These are phyloP conservation scores for Fonsecaea pedrosoi DNA, from an alignment of 2,329 filamentous ascomycete genomes.

Conservation along the genomic window DNA sequence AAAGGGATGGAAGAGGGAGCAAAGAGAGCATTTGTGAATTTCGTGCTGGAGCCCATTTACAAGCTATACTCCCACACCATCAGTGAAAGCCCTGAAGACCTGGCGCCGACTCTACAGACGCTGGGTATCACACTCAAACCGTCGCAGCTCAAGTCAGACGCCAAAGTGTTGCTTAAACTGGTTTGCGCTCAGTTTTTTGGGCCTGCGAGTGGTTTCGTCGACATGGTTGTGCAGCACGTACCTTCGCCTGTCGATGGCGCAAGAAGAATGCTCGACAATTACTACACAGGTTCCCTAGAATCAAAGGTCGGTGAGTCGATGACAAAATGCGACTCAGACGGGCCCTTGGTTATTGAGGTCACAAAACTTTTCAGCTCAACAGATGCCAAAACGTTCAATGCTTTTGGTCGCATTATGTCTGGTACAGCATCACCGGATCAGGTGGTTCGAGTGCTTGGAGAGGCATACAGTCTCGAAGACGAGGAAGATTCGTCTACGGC, in stretches of 20 bases:
- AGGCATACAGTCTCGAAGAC: conserved; percentile 94
- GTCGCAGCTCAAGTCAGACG: conserved; percentile 87
- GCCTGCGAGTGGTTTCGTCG: conserved; percentile 84
- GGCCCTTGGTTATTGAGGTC: conserved; percentile 87
- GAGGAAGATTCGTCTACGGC: conserved; percentile 95
- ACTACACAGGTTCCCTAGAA: conserved; percentile 91
- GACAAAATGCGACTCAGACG: conserved; percentile 82
- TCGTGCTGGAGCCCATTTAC: conserved; percentile 95
- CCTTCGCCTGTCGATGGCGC: conserved; percentile 85
- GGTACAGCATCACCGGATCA: conserved; percentile 83
- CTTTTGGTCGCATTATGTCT: conserved; percentile 90
- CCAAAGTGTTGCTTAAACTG: conserved; percentile 83
- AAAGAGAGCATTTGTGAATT: conserved; percentile 89
- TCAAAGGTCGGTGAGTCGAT: conserved; percentile 81
- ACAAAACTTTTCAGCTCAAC: conserved; percentile 91
- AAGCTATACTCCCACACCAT: conserved; percentile 96
- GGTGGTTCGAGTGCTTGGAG: conserved; percentile 88
- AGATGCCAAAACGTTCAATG: conserved; percentile 89
- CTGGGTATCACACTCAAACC: conserved; percentile 89
- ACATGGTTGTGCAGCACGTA: conserved; percentile 90
- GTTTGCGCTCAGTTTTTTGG: conserved; percentile 98
- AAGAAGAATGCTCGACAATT: conserved; percentile 76
- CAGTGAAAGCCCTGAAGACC: conserved; percentile 82
- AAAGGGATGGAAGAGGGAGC: conserved; percentile 82
- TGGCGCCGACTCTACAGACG: conserved; percentile 77